These are phyloP conservation scores for Dipodascus geniculatus DNA, from an alignment of 805 yeast genomes.

Conservation along the genomic window DNA sequence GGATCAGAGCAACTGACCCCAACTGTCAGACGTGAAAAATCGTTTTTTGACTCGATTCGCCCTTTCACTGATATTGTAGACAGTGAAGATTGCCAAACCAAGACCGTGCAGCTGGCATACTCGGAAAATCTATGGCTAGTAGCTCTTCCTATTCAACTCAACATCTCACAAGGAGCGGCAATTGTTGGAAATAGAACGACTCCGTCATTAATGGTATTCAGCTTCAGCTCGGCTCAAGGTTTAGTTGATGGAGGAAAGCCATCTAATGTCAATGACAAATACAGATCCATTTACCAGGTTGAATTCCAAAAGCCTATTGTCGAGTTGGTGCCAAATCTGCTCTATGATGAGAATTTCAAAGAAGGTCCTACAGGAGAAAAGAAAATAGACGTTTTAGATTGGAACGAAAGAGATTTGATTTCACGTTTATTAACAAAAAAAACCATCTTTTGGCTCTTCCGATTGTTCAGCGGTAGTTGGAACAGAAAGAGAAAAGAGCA, in stretches of 20 bases:
- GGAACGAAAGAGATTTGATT: background rate
- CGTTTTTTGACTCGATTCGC: conserved; percentile 11
- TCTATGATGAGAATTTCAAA: conserved; percentile 30
- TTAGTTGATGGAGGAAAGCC: conserved; percentile 42
- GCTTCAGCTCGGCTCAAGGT: conserved; percentile 45
- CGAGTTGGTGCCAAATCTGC: conserved; percentile 58
- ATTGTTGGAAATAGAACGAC: conserved; percentile 75
- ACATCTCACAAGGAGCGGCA: conserved; percentile 54
- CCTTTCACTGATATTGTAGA: conserved; percentile 2
- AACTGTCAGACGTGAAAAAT: conserved; percentile 13
- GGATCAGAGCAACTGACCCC: conserved; percentile 12
- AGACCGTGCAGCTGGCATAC: conserved; percentile 6
- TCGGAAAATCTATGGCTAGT: conserved; percentile 15
- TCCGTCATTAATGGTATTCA: conserved; percentile 54
- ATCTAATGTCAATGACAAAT: conserved; percentile 44
- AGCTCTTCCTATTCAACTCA: conserved; percentile 49
- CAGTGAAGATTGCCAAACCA: conserved; percentile 5
- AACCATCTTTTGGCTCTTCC: background rate
- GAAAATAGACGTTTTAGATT: conserved; percentile 5
- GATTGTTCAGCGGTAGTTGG: background rate
- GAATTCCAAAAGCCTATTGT: conserved; percentile 42
- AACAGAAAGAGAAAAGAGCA: background rate
- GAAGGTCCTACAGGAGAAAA: conserved; percentile 5
- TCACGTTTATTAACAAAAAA: background rate
- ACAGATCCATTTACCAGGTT: conserved; percentile 35